Conservation (phyloP, 108 stramenopile genomes). For the Pseudonitzschia delicatissima region DNA sequence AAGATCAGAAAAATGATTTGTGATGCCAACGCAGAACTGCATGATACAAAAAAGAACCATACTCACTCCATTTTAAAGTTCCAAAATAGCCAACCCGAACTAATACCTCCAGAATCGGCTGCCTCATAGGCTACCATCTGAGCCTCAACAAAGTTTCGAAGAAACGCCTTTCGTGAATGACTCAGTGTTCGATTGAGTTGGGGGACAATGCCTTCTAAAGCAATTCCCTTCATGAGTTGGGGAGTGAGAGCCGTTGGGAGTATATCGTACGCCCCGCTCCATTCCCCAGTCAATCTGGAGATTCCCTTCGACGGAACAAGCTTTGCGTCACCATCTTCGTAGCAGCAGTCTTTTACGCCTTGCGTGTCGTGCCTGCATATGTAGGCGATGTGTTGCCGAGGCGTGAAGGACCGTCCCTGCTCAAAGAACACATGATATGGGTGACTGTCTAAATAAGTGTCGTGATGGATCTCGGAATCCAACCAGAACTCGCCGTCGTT, state of each 20-base stretch:
- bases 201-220: slow-evolving; percentile 24
- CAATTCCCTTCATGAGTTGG: slow-evolving; percentile 48
- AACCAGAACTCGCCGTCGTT: slow-evolving; percentile 51
- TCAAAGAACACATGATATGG: slow-evolving; percentile 67
- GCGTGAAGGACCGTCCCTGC: slow-evolving; percentile 49
- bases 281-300: slow-evolving; percentile 61
- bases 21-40: background rate
- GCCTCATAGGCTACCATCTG: slow-evolving; percentile 75
- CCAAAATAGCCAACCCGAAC: slow-evolving; percentile 75
- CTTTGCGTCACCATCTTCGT: slow-evolving; percentile 32
- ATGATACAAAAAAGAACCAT: background rate
- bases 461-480: slow-evolving; percentile 25
- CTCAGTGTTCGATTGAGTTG: slow-evolving; percentile 41
- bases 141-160: slow-evolving; percentile 60
- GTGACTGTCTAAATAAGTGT: slow-evolving; percentile 66
- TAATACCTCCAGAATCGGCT: slow-evolving; percentile 20
- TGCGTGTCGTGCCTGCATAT: slow-evolving; percentile 38
- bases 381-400: slow-evolving; percentile 68
- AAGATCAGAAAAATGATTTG: background rate
- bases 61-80: slow-evolving; percentile 63
- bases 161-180: slow-evolving; percentile 38
- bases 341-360: slow-evolving; percentile 49
- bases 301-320: slow-evolving; percentile 38
- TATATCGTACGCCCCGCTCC: slow-evolving; percentile 58
- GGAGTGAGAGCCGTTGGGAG: slow-evolving; percentile 39